Evolutionary conservation across 2,329 filamentous ascomycete species (phyloP).

Genomic region (Sporothrix pallida): DNA sequence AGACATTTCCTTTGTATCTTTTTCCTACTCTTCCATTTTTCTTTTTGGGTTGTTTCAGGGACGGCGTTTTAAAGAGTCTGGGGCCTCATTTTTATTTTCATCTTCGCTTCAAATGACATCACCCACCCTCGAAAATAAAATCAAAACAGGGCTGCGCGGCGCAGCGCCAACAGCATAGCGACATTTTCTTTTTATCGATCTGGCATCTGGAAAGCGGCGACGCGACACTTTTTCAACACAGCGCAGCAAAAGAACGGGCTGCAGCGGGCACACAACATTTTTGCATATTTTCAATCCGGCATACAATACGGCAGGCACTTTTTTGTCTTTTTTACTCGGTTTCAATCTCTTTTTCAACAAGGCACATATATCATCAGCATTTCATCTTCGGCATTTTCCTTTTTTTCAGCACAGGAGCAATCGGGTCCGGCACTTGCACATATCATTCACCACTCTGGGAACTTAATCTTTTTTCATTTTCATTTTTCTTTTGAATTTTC

Average conservation of each 20-base stretch:
- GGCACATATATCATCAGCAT: constrained; percentile 15
- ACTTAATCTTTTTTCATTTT: constrained; percentile 34
- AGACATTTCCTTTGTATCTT: constrained; percentile 12
- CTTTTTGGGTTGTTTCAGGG: constrained; percentile 36
- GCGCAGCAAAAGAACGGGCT: constrained; percentile 21
- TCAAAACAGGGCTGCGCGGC: constrained; percentile 19
- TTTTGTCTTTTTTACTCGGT: neutral
- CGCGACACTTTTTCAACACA: constrained; percentile 23
- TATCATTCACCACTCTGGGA: constrained; percentile 36
- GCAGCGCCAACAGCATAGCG: constrained; percentile 25
- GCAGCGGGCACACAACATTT: constrained; percentile 22
- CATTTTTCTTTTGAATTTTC: constrained; percentile 38
- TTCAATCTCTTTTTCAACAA: constrained; percentile 17
- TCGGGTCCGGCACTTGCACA: constrained; percentile 28
- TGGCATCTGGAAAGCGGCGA: constrained; percentile 40
- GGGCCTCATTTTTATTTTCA: constrained; percentile 21
- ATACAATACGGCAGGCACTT: constrained; percentile 29
- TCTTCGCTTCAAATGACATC: neutral
- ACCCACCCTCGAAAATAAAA: constrained; percentile 12
- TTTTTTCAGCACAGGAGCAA: constrained; percentile 35
- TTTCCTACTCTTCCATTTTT: constrained; percentile 4
- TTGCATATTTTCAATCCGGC: constrained; percentile 27
- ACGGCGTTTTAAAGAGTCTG: constrained; percentile 35
- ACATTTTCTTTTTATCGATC: constrained; percentile 33
- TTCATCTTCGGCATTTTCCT: constrained; percentile 28